Base-by-base conservation (phyloP, 352 stramenopile species). In the Globisporangium parvum region DNA sequence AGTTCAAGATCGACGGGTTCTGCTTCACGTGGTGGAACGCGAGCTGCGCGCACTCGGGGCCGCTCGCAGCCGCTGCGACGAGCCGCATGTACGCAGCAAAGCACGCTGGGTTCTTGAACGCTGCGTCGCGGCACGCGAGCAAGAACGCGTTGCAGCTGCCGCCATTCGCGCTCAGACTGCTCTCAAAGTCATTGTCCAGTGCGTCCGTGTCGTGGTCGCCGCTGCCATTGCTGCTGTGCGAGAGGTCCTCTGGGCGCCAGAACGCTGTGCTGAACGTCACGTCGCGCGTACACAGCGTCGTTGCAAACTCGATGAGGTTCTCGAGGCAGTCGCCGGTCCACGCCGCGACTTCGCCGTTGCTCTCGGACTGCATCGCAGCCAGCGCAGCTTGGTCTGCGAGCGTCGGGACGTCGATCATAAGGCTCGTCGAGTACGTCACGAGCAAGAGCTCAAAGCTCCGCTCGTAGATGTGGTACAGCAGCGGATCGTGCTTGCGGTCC, bases 1-100 rank as follows among this genome's bases (percentile, higher is more conserved):
- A 94, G 53, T 73, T 88, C 45, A 94, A 57, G 35, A 89, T 70
- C 24, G 72, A 57, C 9, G 84, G 84, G 63, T 91, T 94, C 50
- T 88, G 79, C 69, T 94, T 94, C 42, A 94, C 75, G 63, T 94
- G 84, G 52, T 90, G 80, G 66, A 92, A 94, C 54, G 84, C 81
- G 20, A 78, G 65, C 55, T 91, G 77, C 12, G 81, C 81, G 55
- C 82, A 90, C 23, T 87, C 80, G 17, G 74, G 71, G 45, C 84
- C 81, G 33, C 74, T 77, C 11, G 80, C 79, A 17, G 77, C 75
- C 12, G 80, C 77, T 21, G 80, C 80, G 18, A 94, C 74, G 20
- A 94, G 59, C 41, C 77, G 73, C 65, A 94, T 71, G 55, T 94
- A 94, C 3, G 80, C 65, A n/a, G 80, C 60, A 20, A 92, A 59